Conservation (phyloP, 257 asterid species). For the Solanum bulbocastanum region DNA sequence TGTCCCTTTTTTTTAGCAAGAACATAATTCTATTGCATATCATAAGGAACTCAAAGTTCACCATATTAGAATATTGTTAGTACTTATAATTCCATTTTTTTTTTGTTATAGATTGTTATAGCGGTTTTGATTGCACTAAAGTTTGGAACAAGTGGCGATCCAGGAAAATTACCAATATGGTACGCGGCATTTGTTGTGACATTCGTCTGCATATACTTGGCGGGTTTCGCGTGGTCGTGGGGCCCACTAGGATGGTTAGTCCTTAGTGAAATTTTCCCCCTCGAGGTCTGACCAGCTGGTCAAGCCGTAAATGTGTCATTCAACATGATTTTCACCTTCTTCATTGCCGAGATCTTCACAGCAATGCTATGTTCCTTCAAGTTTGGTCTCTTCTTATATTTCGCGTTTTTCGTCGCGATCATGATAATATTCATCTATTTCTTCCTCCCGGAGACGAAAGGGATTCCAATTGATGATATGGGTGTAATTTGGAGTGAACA, state of each 20-base stretch:
- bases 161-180: slow-evolving; percentile 46
- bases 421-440: slow-evolving; percentile 43
- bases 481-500: slow-evolving; percentile 54
- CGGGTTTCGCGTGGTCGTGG: slow-evolving; percentile 82
- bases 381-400: slow-evolving; percentile 63
- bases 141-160: slow-evolving; percentile 47
- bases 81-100: not conserved
- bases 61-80: not conserved
- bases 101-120: slow-evolving; percentile 24
- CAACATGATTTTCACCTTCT: slow-evolving; percentile 64
- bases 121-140: slow-evolving; percentile 41
- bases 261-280: slow-evolving; percentile 71
- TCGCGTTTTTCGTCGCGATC: slow-evolving; percentile 36
- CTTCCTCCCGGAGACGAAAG: slow-evolving; percentile 74
- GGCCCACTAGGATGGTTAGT: slow-evolving; percentile 86
- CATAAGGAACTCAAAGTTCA: not conserved
- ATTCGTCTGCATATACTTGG: slow-evolving; percentile 58
- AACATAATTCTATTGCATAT: not conserved
- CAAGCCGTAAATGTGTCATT: slow-evolving; percentile 54
- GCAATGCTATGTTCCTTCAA: slow-evolving; percentile 58
- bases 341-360: slow-evolving; percentile 50
- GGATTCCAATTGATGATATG: slow-evolving; percentile 77
- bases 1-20: not conserved
- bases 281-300: slow-evolving; percentile 66
- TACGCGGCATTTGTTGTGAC: slow-evolving; percentile 49